Evolutionary conservation across 2,329 filamentous ascomycete species (phyloP).

Genomic region (Diaporthe longicolla): DNA sequence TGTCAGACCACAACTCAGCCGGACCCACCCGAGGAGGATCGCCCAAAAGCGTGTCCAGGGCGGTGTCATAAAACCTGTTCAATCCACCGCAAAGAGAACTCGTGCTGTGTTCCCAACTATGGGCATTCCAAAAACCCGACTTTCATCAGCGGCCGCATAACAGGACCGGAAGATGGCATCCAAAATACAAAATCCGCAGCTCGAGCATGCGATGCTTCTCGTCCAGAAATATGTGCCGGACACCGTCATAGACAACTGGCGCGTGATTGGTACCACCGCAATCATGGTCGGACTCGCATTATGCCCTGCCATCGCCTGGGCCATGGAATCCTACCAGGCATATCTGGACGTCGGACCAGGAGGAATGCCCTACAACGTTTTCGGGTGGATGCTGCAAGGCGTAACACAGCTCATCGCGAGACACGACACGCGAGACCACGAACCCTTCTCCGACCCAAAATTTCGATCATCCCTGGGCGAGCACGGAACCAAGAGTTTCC

Average conservation of each 20-base stretch:
- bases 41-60: neutral
- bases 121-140: neutral
- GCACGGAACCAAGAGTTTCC: conserved; percentile 46
- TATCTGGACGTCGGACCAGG: conserved; percentile 60
- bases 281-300: conserved; percentile 37
- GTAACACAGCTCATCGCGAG: conserved; percentile 51
- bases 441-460: conserved; percentile 45
- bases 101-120: neutral
- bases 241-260: conserved; percentile 37
- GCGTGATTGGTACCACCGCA: conserved; percentile 33
- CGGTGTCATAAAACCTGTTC: neutral
- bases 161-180: neutral
- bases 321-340: conserved; percentile 52
- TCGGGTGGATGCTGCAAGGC: conserved; percentile 58
- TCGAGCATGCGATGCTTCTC: conserved; percentile 34
- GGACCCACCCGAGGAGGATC: conserved; percentile 23
- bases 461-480: conserved; percentile 47
- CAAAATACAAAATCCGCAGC: conserved; percentile 17
- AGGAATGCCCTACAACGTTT: conserved; percentile 58
- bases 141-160: neutral
- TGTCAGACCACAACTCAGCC: conserved; percentile 32
- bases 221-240: conserved; percentile 36
- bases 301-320: conserved; percentile 45
- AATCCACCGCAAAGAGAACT: neutral
- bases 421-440: conserved; percentile 51